Percentiles rank a stretch among this genome's conserved stretches.
Evolutionary conservation across 441 rosid genomes (phyloP).

Genomic region (Bocquillonia castaneifolia): DNA sequence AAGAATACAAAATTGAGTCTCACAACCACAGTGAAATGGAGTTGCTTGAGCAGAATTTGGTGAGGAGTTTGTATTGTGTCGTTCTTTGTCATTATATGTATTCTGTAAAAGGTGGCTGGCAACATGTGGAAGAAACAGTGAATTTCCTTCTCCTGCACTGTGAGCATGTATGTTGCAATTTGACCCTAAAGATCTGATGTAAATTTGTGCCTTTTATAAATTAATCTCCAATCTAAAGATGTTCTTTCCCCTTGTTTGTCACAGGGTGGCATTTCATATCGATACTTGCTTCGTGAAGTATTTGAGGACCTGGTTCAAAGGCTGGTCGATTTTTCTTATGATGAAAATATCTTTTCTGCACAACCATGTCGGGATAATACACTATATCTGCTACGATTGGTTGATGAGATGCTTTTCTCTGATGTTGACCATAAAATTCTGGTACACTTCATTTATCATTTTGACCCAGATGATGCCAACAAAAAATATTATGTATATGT

Average conservation of each 20-base stretch:
- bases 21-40: conserved; percentile 39
- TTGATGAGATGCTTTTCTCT: conserved; percentile 89
- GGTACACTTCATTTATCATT: conserved; percentile 37
- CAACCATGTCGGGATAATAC: conserved; percentile 98
- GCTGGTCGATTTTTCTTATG: conserved; percentile 71
- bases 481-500: too few species aligned
- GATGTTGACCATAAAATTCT: conserved; percentile 71
- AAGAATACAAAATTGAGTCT: conserved; percentile 48
- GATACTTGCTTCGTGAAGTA: conserved; percentile 69
- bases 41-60: conserved; percentile 59
- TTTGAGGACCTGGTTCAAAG: conserved; percentile 65
- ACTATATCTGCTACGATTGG: conserved; percentile 67
- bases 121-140: conserved; percentile 85
- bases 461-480: background rate
- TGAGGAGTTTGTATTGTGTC: conserved; percentile 69
- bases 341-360: conserved; percentile 75
- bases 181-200: conserved; percentile 9
- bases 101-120: conserved; percentile 98
- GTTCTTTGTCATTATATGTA: conserved; percentile 85
- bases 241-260: conserved; percentile 25
- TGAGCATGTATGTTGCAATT: conserved; percentile 58
- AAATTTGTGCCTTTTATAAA: background rate
- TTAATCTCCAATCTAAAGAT: conserved; percentile 5
- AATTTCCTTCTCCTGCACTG: conserved; percentile 69
- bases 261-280: conserved; percentile 62